Evolutionary conservation across 2,329 filamentous ascomycete species (phyloP).

Genomic region (Hypoxylon sp.): DNA sequence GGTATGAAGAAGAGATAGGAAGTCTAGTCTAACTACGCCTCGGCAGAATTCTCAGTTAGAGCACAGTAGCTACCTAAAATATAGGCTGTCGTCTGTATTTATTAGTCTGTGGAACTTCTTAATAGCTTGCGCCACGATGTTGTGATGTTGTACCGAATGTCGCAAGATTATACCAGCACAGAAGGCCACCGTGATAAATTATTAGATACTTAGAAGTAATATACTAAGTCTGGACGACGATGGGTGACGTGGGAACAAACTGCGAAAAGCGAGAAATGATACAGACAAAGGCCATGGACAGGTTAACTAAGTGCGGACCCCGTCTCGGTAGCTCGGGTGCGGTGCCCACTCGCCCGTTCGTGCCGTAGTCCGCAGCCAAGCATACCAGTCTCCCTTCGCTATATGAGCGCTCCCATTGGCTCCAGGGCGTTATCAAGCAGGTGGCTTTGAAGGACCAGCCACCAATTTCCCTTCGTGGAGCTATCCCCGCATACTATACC

Average conservation of each 20-base stretch:
- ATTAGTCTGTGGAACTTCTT: background rate
- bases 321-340: constrained; percentile 22
- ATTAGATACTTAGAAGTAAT: background rate
- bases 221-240: background rate
- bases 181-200: background rate
- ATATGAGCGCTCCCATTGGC: constrained; percentile 31
- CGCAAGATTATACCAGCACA: background rate
- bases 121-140: background rate
- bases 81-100: background rate
- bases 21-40: background rate
- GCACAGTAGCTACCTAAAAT: background rate
- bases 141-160: background rate
- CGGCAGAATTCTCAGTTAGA: background rate
- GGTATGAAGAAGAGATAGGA: background rate
- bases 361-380: constrained; percentile 14
- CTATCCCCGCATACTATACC: constrained; percentile 26
- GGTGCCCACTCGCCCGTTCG: constrained; percentile 9
- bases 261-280: background rate
- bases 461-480: constrained; percentile 3
- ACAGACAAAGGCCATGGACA: background rate
- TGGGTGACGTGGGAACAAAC: constrained; percentile 5
- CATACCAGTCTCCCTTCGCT: constrained; percentile 28
- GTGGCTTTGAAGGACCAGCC: constrained; percentile 17
- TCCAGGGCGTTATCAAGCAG: background rate
- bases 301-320: constrained; percentile 1